Conservation (phyloP, 2,329 filamentous ascomycete genomes). For the Penicillium occitanis region DNA sequence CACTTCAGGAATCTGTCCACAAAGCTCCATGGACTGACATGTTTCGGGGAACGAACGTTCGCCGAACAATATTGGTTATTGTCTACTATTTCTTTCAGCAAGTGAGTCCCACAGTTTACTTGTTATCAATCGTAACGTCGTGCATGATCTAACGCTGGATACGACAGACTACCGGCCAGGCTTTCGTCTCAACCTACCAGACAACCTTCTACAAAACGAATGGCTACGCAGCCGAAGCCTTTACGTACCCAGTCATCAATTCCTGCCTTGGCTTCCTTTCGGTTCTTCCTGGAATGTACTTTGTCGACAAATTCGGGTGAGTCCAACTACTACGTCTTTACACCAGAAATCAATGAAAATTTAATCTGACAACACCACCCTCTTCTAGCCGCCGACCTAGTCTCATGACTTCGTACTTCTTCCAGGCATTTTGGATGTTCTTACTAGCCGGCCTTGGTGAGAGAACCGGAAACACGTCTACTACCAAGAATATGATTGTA, state of each 20-base stretch:
- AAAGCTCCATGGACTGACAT: slow-evolving; percentile 25
- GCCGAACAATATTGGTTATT: slow-evolving; percentile 24
- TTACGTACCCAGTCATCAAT: slow-evolving; percentile 24
- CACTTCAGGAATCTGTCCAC: slow-evolving; percentile 6
- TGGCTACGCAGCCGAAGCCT: slow-evolving; percentile 22
- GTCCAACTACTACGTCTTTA: background rate
- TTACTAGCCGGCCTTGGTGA: slow-evolving; percentile 23
- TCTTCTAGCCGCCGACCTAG: slow-evolving; percentile 13
- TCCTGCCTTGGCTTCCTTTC: slow-evolving; percentile 18
- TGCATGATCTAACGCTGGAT: no score
- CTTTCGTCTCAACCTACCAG: slow-evolving; percentile 25
- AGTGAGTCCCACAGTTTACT: background rate
- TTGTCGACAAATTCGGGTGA: slow-evolving; percentile 7
- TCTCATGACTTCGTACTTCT: slow-evolving; percentile 20
- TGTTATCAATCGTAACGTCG: background rate
- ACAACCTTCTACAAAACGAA: slow-evolving; percentile 25
- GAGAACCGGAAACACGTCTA: slow-evolving; percentile 5
- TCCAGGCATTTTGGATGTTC: slow-evolving; percentile 23
- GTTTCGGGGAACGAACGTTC: slow-evolving; percentile 22
- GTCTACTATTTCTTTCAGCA: slow-evolving; percentile 20
- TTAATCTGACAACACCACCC: no score
- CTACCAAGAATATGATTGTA: slow-evolving; percentile 21
- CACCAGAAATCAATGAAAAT: no score
- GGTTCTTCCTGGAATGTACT: slow-evolving; percentile 2
- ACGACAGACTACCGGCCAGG: slow-evolving; percentile 22